Base-by-base conservation (phyloP, 257 asterid genomes). In the Plectranthus barbatus region DNA sequence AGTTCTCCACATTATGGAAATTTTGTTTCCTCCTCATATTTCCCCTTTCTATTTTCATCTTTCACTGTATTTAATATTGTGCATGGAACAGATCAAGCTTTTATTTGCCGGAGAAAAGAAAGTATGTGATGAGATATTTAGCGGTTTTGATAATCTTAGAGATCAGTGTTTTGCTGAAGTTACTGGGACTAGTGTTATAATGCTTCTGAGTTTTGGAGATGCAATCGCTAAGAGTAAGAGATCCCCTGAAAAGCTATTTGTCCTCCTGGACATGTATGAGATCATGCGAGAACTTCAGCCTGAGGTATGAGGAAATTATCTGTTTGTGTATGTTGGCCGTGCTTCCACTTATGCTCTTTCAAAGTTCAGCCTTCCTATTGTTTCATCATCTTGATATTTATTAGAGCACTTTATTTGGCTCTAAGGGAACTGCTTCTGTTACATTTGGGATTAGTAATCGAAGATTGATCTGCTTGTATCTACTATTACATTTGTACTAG, bases 151-250 rank as follows among this genome's bases (percentile, higher is more conserved):
- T 61, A 73, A 73, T 70, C 87, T 91, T 63, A 73, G 81, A 66
- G 98, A 91, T 72, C 96, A 91, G 67, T 81, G 85, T 67, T 91
- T 87, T 60, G 90, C 95, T 58, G 98, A 88, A 68, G 87, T 86
- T 10, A 80, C 86, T 0, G 81, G 75, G n/a, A 83, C 72, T 52
- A 82, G 98, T 62, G 87, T 91, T 9, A 64, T 86, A 12, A 74
- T 80, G 67, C 84, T 91, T 12, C 84, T 86, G 62, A 91, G 98
- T 75, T 88, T 91, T 67, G 96, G 95, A 73, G 96, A 88, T 71
- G 98, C 96, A 47, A 78, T 91, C 55, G 95, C 96, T n/a, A 91
- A 71, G 73, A 91, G 98, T 78, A 91, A 88, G 80, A 70, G 95
- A 70, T 86, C 98, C 15, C 98, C 98, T 5, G 98, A 91, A 77